phyloP scores from a whole-genome alignment of 2,329 filamentous ascomycete genomes.

The Leptographium flavum region DNA sequence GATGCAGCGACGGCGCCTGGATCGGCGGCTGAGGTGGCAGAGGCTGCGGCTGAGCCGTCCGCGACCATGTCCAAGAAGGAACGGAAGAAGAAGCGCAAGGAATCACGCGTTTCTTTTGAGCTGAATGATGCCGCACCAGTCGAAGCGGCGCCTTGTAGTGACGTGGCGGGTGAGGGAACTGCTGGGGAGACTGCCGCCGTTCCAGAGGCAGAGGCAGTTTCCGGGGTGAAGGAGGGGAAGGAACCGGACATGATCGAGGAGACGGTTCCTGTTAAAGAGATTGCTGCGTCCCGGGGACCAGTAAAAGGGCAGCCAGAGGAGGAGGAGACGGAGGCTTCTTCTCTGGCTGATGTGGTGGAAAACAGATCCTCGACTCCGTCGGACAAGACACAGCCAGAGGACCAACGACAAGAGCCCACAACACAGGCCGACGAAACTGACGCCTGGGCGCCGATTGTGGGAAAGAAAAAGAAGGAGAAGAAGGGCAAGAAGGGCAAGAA shows the following conservation, averaged over 20 bases:
- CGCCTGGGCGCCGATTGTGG: not conserved
- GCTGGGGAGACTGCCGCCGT: not conserved
- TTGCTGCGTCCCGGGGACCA: not conserved
- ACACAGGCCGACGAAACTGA: not conserved
- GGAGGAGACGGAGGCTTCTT: not conserved
- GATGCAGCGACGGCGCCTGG: not conserved
- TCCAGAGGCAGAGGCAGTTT: not conserved
- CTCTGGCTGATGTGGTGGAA: not conserved
- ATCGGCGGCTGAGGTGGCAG: not conserved
- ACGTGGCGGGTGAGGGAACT: not conserved
- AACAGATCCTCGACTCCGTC: not conserved
- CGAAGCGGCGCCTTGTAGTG: not conserved
- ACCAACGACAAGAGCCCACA: not conserved
- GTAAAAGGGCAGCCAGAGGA: not conserved
- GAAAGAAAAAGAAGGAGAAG: not conserved
- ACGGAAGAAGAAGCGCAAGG: not conserved
- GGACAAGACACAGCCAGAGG: not conserved
- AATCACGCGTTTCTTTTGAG: not conserved
- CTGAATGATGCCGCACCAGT: not conserved
- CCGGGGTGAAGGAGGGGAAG: not conserved
- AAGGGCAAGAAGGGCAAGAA: constrained; percentile 3
- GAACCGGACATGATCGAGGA: not conserved
- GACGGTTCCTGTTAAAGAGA: not conserved
- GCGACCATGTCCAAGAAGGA: not conserved
- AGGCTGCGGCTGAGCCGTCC: not conserved